Percentiles rank a stretch among this genome's conserved stretches.
Evolutionary conservation across 2,329 filamentous ascomycete species (phyloP).

Genomic region (Epichloe scottii): DNA sequence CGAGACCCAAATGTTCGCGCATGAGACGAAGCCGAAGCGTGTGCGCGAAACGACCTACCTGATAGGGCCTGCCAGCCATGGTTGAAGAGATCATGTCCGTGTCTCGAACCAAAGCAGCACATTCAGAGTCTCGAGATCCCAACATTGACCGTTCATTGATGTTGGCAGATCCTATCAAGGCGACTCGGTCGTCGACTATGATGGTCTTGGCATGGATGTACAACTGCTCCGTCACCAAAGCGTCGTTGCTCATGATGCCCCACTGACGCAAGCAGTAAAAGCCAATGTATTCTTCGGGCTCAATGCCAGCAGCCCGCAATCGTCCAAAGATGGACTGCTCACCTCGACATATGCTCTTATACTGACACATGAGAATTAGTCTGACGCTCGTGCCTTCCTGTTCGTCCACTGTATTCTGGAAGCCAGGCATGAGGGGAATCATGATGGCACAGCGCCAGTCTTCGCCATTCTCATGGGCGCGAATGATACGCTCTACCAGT

Average conservation of each 20-base stretch:
- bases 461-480: slow-evolving; percentile 71
- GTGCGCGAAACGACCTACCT: slow-evolving; percentile 84
- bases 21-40: slow-evolving; percentile 86
- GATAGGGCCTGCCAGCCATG: slow-evolving; percentile 83
- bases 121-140: slow-evolving; percentile 82
- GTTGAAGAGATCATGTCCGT: slow-evolving; percentile 84
- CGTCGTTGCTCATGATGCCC: slow-evolving; percentile 79
- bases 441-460: slow-evolving; percentile 84
- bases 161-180: slow-evolving; percentile 92
- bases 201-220: slow-evolving; percentile 98
- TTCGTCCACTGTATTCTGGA: slow-evolving; percentile 90
- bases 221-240: slow-evolving; percentile 84
- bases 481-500: slow-evolving; percentile 79
- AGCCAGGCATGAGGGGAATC: slow-evolving; percentile 95
- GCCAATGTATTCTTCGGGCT: slow-evolving; percentile 88
- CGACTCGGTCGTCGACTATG: slow-evolving; percentile 85
- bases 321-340: slow-evolving; percentile 86
- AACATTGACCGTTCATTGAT: slow-evolving; percentile 98
- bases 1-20: slow-evolving; percentile 92
- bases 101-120: slow-evolving; percentile 80
- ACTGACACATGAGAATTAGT: slow-evolving; percentile 94
- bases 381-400: slow-evolving; percentile 90
- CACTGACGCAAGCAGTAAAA: slow-evolving; percentile 90
- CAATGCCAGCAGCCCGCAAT: slow-evolving; percentile 65
- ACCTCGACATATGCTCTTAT: slow-evolving; percentile 87